Base-by-base conservation (phyloP, 768 basidiomycete species). In the Hirschioporus abietinus region DNA sequence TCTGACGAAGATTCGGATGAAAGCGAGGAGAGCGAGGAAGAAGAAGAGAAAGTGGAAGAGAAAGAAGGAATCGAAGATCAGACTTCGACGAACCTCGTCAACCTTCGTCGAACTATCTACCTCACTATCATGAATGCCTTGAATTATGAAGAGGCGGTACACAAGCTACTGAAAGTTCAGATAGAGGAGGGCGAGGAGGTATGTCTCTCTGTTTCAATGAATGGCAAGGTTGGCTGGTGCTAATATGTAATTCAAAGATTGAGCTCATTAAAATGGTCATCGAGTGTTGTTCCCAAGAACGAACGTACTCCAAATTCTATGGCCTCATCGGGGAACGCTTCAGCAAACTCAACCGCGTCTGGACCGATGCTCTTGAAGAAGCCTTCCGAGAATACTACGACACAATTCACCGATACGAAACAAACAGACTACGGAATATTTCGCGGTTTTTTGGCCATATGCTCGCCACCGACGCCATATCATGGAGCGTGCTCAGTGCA, bases 241-340 rank as follows among this genome's bases (percentile, higher is more conserved):
- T 52, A 52, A 52, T 10, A 52, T 52, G 3, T 20, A 15, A 12
- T 15, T n/a, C 36, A 1, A 72, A 97, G 94, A 91, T 94, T 71
- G 96, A 98, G 76, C 78, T 99, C 66, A 87, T 93, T 76, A 98
- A 99, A 83, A 99, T 99, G 97, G 86, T 99, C 69, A 92, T 99
- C 77, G 96, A 99, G 73, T 99, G 97, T 91, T 99, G 97, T 76
- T 99, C 97, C 1, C 97, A 99, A 81, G 97, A 99, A 76, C 91
- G 97, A 17, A 95, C 96, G 0, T 99, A 98, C 77, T 94, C 93
- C 1, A 92, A 85, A n/a, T 99, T 97, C 82, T 99, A 96, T 73
- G 97, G 97, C 15, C 87, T 99, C 24, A 84, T 97, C 69, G 95
- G 95, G 65, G 97, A 99, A 76, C 91, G 97, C 24, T 95, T 99